phyloP scores from a whole-genome alignment of 495 filamentous ascomycete species.

The Daldinia childiae region DNA sequence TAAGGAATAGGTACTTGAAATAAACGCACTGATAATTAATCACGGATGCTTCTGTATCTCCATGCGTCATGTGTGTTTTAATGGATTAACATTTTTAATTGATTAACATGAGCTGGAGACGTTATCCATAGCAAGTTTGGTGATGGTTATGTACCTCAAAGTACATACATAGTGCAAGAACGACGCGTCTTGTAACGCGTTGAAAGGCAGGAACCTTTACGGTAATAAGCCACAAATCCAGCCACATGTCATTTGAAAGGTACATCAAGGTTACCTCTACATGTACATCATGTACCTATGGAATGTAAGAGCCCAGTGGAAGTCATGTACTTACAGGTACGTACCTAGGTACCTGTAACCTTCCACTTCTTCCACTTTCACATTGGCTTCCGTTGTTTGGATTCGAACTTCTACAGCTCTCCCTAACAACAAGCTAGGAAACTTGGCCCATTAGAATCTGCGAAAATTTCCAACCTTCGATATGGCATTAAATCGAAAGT shows the following conservation, averaged over 20 bases:
- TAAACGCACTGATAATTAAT: neutral
- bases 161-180: constrained; percentile 4
- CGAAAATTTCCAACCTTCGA: constrained; percentile 5
- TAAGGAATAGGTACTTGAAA: neutral
- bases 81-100: neutral
- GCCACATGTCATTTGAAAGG: neutral
- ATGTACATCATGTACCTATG: too few species aligned
- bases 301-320: too few species aligned
- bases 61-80: neutral
- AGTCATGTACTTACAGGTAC: too few species aligned
- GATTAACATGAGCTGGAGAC: neutral
- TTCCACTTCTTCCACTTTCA: too few species aligned
- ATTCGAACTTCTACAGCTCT: neutral
- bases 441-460: neutral
- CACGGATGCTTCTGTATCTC: neutral
- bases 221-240: neutral
- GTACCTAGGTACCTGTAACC: too few species aligned
- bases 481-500: constrained; percentile 72
- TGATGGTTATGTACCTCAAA: neutral
- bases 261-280: neutral
- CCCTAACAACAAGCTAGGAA: neutral
- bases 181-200: constrained; percentile 7
- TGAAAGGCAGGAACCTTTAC: neutral
- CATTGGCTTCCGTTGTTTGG: neutral
- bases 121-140: neutral